Evolutionary conservation across 345 rosid genomes (phyloP).

Genomic region (Sonneratia alba): DNA sequence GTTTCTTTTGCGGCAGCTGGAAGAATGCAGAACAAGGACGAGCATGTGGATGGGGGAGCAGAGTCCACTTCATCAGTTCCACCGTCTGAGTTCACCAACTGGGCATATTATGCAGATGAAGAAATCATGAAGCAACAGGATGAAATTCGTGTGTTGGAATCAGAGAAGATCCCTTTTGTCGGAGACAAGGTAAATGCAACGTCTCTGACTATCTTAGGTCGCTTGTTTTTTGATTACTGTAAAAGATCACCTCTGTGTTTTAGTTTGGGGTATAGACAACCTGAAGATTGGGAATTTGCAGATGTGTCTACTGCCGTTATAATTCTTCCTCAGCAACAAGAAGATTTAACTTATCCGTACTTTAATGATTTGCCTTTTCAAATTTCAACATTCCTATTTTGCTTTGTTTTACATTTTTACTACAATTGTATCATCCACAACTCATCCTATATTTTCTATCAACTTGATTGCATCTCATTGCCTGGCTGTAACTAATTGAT

Average conservation of each 20-base stretch:
- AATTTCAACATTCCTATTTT: not conserved
- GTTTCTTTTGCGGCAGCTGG: not conserved
- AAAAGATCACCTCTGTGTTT: not conserved
- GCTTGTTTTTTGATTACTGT: not conserved
- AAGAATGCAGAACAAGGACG: conserved; percentile 47
- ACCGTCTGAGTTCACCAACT: conserved; percentile 25
- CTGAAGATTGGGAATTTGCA: not conserved
- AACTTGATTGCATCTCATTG: not conserved
- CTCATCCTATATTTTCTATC: not conserved
- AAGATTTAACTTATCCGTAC: not conserved
- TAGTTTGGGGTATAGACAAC: not conserved
- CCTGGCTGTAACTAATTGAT: not conserved
- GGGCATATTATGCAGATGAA: conserved; percentile 47
- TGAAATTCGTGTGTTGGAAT: conserved; percentile 41
- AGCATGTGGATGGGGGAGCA: conserved; percentile 25
- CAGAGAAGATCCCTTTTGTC: conserved; percentile 60
- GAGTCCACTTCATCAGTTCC: conserved; percentile 23
- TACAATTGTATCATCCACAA: not conserved
- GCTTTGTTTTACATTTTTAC: not conserved
- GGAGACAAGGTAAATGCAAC: conserved; percentile 60
- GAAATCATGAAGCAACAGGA: conserved; percentile 37
- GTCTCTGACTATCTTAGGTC: not conserved
- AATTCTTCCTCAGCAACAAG: not conserved
- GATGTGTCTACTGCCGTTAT: not conserved
- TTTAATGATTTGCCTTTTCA: not conserved